phyloP scores from a whole-genome alignment of 495 filamentous ascomycete species.

The Neurospora sp. region DNA sequence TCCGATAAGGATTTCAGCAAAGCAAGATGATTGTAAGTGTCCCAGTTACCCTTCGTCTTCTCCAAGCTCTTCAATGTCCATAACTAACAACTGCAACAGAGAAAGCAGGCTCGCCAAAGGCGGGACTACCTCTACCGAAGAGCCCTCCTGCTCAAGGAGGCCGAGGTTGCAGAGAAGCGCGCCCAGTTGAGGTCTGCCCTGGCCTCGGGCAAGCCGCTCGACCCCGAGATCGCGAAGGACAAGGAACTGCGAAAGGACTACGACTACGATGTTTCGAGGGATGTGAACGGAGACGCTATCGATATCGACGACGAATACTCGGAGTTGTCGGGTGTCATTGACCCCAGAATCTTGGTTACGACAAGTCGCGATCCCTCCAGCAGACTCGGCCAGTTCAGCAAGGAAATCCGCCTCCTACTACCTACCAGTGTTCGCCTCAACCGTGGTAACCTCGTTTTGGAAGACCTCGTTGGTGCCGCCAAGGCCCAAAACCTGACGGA shows the following conservation, averaged over 20 bases:
- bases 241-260: conserved; percentile 76
- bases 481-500: conserved; percentile 71
- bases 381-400: conserved; percentile 79
- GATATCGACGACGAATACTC: conserved; percentile 80
- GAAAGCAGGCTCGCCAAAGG: conserved; percentile 72
- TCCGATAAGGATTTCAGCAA: background rate
- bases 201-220: conserved; percentile 70
- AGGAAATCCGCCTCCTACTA: conserved; percentile 85
- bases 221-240: conserved; percentile 82
- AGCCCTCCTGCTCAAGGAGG: conserved; percentile 63
- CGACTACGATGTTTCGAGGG: conserved; percentile 81
- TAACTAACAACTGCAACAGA: conserved; percentile 26
- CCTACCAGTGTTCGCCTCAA: conserved; percentile 88
- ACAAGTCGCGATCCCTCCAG: conserved; percentile 83
- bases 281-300: conserved; percentile 47
- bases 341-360: conserved; percentile 59
- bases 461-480: conserved; percentile 72
- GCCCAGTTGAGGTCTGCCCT: conserved; percentile 77
- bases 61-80: background rate
- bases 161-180: conserved; percentile 84
- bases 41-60: background rate
- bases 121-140: conserved; percentile 89
- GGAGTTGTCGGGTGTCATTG: conserved; percentile 23
- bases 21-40: conserved; percentile 26
- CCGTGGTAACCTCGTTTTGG: conserved; percentile 79